Evolutionary conservation across 306 rosid genomes (phyloP).

Genomic region (Prunus persica): DNA sequence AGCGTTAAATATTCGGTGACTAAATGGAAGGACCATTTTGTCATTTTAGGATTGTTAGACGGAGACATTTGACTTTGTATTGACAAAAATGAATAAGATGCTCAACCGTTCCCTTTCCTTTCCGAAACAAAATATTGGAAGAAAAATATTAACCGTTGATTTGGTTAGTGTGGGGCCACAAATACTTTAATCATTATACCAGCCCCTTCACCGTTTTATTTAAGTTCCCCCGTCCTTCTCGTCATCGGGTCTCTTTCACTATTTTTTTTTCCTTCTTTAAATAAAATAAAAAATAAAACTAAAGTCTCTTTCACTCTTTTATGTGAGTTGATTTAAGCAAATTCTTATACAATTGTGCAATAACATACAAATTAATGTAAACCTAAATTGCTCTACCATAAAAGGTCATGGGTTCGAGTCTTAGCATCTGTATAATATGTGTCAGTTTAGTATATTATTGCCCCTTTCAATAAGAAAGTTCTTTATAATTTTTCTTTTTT

Average conservation of each 20-base stretch:
- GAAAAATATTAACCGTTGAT: slow-evolving; percentile 1
- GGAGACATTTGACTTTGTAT: neutral
- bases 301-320: neutral
- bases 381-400: no score
- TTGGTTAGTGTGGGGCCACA: slow-evolving; percentile 5
- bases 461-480: rapidly evolving
- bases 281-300: no score
- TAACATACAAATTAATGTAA: no score
- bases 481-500: no score
- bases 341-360: no score
- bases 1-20: neutral
- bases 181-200: neutral
- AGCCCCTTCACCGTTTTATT: neutral
- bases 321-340: neutral
- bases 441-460: no score
- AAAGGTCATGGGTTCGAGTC: no score
- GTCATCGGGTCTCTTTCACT: neutral
- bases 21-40: neutral
- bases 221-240: slow-evolving; percentile 5
- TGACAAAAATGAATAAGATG: neutral
- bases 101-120: neutral
- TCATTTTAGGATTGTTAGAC: neutral
- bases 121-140: neutral
- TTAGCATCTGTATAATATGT: rapidly evolving
- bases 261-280: neutral